Evolutionary conservation across 257 asterid genomes (phyloP), one percentile per base, ranked within the genome.

Genomic region (Fraxinus quadrangulata): DNA sequence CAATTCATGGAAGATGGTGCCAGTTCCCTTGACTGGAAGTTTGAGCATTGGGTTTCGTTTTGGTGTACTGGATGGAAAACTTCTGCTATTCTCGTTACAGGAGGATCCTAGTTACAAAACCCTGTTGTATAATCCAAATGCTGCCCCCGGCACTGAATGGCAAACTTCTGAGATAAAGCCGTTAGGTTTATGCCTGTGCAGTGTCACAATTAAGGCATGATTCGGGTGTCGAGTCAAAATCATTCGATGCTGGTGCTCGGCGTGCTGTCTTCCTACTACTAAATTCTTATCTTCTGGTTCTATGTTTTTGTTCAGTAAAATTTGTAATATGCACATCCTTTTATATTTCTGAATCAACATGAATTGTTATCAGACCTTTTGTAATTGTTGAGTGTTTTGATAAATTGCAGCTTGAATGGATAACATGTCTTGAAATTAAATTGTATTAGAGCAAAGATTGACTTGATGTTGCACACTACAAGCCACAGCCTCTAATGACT

Each of bases 191-290:
- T 92, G 96, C 80, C 73, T 86, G 10, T 88, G 89, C 79, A 82
- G 90, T 59, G 93, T 89, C 39, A 88, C 98, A 6, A 86, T 94
- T 73, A 84, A 85, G 87, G 97, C 90, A 17, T 90, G 85, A 83
- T 19, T 40, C 17, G 33, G 3, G 42, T 28, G 33, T 34, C 21
- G 34, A 63, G 30, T 21, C 28, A 9, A 59, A 59, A 23, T 6
- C 67, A 47, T 47, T 47, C 6, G 56, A 47, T 47, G 56, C n/a
- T 47, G n/a, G 56, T 47, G 4, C 56, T 47, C 0, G 2, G 56
- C 14, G 1, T 47, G 56, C 56, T 14, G 14, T 47, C n/a, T 47
- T 47, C n/a, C 56, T 14, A 47, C n/a, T 16, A 47, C n/a, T 14
- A 40, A 47, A 47, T 13, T 47, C 19, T 14, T 47, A 14, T 47